Conservation (phyloP, 768 basidiomycete species). For the Leccinellum albellum region DNA sequence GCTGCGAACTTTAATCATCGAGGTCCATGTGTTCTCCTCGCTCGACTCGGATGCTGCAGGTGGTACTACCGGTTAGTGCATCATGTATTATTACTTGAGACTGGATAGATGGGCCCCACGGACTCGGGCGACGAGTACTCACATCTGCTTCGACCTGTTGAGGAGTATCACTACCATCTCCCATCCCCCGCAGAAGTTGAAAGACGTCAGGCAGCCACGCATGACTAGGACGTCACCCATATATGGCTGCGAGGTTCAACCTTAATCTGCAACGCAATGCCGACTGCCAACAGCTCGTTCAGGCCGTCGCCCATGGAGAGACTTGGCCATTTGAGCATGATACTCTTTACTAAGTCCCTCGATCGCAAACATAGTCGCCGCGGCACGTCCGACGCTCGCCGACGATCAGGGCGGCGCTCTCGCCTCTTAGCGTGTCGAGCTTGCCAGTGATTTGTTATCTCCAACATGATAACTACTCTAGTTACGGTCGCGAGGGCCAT, state of each 20-base stretch:
- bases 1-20: conserved; percentile 43
- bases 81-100: not conserved
- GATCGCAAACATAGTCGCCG: conserved; percentile 42
- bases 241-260: conserved; percentile 34
- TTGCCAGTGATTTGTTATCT: conserved; percentile 50
- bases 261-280: conserved; percentile 10
- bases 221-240: conserved; percentile 34
- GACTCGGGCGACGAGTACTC: not conserved
- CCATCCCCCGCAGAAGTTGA: conserved; percentile 48
- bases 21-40: conserved; percentile 47
- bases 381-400: conserved; percentile 50
- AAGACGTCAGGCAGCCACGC: conserved; percentile 43
- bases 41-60: conserved; percentile 32
- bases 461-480: conserved; percentile 42
- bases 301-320: conserved; percentile 43
- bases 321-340: conserved; percentile 46
- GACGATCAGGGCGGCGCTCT: conserved; percentile 17
- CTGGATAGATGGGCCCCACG: not conserved
- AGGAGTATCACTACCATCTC: conserved; percentile 43
- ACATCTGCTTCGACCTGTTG: conserved; percentile 48
- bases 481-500: conserved; percentile 28
- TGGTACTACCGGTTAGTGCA: not conserved
- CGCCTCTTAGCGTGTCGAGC: not conserved
- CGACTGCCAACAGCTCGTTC: conserved; percentile 38
- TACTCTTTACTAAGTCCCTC: too few relatives aligned